Conservation (phyloP, 257 asterid genomes). For the Nicotiana noctiflora region DNA sequence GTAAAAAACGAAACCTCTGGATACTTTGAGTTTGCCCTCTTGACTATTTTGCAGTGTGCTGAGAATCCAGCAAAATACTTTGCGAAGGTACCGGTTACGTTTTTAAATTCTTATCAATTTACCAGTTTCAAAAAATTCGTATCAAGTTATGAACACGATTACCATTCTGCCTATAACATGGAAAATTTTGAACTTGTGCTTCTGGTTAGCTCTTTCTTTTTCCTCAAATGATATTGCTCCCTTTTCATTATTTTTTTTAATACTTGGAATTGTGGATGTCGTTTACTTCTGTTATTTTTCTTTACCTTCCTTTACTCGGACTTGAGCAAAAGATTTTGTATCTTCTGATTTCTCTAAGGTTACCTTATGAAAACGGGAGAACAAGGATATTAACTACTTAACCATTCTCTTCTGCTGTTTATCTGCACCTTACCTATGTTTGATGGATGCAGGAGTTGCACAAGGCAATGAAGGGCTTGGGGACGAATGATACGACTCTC, state of each 20-base stretch:
- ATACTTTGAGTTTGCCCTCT: conserved; percentile 58
- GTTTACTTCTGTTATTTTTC: not conserved
- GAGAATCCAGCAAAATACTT: conserved; percentile 72
- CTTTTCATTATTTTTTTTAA: not conserved
- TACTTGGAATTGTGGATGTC: not conserved
- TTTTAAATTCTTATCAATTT: not conserved
- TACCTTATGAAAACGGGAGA: not conserved
- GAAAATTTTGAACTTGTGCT: not conserved
- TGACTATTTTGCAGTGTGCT: conserved; percentile 68
- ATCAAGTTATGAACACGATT: not conserved
- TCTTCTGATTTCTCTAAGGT: not conserved
- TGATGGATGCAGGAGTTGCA: conserved; percentile 40
- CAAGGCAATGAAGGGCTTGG: conserved; percentile 93
- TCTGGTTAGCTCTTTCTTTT: not conserved
- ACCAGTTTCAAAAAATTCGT: not conserved
- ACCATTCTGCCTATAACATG: not conserved
- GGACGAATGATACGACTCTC: conserved; percentile 71
- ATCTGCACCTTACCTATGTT: not conserved
- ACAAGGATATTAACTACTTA: not conserved
- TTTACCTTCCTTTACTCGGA: not conserved
- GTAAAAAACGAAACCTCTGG: conserved; percentile 85
- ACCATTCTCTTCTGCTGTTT: not conserved
- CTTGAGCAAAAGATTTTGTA: not conserved
- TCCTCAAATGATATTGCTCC: not conserved
- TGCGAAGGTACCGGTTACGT: conserved; percentile 58